Percentiles rank a stretch among this genome's conserved stretches.
phyloP scores from a whole-genome alignment of 306 rosid genomes.

The Inga laurina region DNA sequence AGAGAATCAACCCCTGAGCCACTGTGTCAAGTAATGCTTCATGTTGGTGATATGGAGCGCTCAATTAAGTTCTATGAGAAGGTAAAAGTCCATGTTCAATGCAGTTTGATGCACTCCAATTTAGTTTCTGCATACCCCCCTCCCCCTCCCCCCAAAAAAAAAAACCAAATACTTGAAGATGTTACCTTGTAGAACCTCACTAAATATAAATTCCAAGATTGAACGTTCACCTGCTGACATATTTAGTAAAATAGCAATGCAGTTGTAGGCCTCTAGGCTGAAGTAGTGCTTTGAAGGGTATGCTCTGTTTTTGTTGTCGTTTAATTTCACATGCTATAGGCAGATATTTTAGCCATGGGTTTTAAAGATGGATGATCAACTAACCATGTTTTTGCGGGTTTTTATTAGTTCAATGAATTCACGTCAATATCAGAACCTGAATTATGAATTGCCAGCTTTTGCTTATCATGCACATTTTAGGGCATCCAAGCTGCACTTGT shows the following conservation, averaged over 20 bases:
- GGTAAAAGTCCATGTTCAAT: slow-evolving; percentile 44
- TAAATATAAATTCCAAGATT: background rate
- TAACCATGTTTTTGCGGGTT: background rate
- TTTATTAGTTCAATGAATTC: slow-evolving; percentile 6
- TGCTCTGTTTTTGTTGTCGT: background rate
- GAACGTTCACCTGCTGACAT: background rate
- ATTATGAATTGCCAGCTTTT: slow-evolving; percentile 13
- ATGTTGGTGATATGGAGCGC: slow-evolving; percentile 90
- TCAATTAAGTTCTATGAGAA: slow-evolving; percentile 88
- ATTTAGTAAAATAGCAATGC: background rate
- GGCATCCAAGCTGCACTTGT: slow-evolving; percentile 4
- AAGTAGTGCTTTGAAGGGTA: background rate
- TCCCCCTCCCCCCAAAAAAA: too few species aligned
- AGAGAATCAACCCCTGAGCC: slow-evolving; percentile 83
- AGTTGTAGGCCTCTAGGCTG: background rate
- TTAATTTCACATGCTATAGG: background rate
- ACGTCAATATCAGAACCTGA: slow-evolving; percentile 18
- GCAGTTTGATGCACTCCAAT: background rate
- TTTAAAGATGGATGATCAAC: slow-evolving; percentile 20
- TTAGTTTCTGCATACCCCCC: background rate
- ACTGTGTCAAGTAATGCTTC: slow-evolving; percentile 94
- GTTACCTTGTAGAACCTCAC: background rate
- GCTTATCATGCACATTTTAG: slow-evolving; percentile 10
- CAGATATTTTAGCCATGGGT: background rate
- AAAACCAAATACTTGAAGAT: background rate